These are phyloP conservation scores for Trifolium subterraneum DNA, from an alignment of 306 rosid genomes.

Conservation along the genomic window DNA sequence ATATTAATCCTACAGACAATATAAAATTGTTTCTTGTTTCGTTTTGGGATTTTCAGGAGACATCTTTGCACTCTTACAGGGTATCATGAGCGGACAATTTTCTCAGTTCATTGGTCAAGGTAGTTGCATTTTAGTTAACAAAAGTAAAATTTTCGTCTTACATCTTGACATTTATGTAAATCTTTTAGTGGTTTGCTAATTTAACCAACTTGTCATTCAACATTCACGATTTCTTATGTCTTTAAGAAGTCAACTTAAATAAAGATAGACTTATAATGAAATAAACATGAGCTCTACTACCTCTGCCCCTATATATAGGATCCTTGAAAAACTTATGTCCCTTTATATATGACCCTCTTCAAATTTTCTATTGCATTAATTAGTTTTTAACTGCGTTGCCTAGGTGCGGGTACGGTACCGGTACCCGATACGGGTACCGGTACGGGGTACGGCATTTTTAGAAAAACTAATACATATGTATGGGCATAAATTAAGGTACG, in stretches of 20 bases:
- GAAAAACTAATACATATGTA: too few relatives aligned
- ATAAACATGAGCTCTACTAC: slow-evolving; percentile 17
- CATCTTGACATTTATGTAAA: slow-evolving; percentile 30
- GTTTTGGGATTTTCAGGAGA: slow-evolving; percentile 64
- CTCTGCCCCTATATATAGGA: neutral
- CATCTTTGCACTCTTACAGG: slow-evolving; percentile 89
- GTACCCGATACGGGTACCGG: too few relatives aligned
- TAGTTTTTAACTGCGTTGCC: too few relatives aligned
- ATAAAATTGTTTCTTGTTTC: slow-evolving; percentile 39
- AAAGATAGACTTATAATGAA: slow-evolving; percentile 14
- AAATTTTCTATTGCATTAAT: too few relatives aligned
- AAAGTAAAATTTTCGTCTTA: slow-evolving; percentile 24
- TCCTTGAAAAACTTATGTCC: too few relatives aligned
- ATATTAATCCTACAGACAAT: neutral
- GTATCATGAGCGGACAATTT: slow-evolving; percentile 94
- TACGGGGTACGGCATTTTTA: too few relatives aligned
- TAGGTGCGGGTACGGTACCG: too few relatives aligned
- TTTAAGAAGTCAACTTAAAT: slow-evolving; percentile 27
- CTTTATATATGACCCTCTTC: too few relatives aligned
- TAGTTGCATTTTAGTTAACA: slow-evolving; percentile 42
- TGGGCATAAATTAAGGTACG: too few relatives aligned
- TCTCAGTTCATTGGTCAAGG: slow-evolving; percentile 99
- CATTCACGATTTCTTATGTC: slow-evolving; percentile 8
- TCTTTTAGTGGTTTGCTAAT: slow-evolving; percentile 4
- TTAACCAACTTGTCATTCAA: slow-evolving; percentile 11